These are phyloP conservation scores for Moniliella sp. DNA, from an alignment of 1,284 basidiomycete species.

Conservation along the genomic window DNA sequence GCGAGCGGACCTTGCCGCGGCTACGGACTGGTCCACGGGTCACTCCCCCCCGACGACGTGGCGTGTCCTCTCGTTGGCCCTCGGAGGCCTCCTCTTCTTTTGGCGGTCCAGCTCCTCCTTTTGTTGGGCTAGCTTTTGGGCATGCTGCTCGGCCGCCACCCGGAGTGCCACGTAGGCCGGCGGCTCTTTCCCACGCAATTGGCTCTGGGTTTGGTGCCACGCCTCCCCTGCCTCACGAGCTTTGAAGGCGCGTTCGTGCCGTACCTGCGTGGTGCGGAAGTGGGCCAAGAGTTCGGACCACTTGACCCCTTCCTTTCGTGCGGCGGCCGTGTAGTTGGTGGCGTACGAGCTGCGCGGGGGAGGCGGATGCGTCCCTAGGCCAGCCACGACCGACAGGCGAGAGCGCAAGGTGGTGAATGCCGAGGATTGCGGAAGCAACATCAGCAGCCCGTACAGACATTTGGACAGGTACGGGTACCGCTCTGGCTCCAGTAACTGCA, in stretches of 20 bases:
- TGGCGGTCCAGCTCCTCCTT: too few relatives aligned
- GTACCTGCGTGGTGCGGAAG: slow-evolving; percentile 22
- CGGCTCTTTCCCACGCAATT: too few relatives aligned
- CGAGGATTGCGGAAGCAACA: slow-evolving; percentile 87
- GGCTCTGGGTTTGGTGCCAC: too few relatives aligned
- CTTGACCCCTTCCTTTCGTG: slow-evolving; percentile 7
- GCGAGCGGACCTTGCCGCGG: too few relatives aligned
- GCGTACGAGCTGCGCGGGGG: slow-evolving; percentile 42
- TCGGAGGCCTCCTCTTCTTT: too few relatives aligned
- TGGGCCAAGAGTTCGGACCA: slow-evolving; percentile 27
- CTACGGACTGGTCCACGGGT: too few relatives aligned
- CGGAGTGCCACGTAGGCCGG: too few relatives aligned
- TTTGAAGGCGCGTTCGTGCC: slow-evolving; percentile 26
- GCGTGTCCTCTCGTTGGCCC: too few relatives aligned
- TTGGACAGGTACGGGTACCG: slow-evolving; percentile 90
- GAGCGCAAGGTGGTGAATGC: slow-evolving; percentile 88
- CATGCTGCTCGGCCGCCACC: too few relatives aligned
- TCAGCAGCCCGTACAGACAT: slow-evolving; percentile 84
- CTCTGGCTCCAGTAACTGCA: slow-evolving; percentile 90
- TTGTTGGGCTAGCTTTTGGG: too few relatives aligned
- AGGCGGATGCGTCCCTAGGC: slow-evolving; percentile 72
- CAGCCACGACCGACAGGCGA: slow-evolving; percentile 77
- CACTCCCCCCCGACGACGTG: too few relatives aligned
- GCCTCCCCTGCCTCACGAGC: too few relatives aligned
- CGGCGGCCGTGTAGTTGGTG: neutral